Percentiles rank a stretch among this genome's conserved stretches.
Evolutionary conservation across 768 basidiomycete genomes (phyloP).

Genomic region (Fomitopsis pulvina): DNA sequence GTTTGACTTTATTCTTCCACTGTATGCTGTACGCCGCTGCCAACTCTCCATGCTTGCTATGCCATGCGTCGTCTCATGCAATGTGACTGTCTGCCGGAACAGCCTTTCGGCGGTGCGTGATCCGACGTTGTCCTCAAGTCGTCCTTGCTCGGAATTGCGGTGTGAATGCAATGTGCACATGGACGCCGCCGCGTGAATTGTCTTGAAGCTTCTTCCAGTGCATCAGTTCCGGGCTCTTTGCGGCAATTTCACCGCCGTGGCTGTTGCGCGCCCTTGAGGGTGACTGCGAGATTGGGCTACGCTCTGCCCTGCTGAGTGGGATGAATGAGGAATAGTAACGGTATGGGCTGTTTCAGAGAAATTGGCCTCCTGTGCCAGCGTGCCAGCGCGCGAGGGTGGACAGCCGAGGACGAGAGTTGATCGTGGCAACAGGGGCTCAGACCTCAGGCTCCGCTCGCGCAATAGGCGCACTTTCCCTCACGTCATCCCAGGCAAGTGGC

Average conservation of each 20-base stretch:
- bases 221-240: neutral
- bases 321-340: neutral
- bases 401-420: neutral
- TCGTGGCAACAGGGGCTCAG: neutral
- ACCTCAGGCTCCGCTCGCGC: conserved; percentile 1
- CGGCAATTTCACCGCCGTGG: conserved; percentile 4
- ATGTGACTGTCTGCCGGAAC: neutral
- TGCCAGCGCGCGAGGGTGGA: neutral
- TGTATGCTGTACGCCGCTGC: conserved; percentile 35
- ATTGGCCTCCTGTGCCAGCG: neutral
- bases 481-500: neutral
- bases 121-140: conserved; percentile 3
- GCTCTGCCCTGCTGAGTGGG: neutral
- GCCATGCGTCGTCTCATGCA: conserved; percentile 14
- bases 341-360: neutral
- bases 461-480: neutral
- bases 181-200: neutral
- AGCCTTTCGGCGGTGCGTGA: neutral
- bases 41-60: conserved; percentile 28
- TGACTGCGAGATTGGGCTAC: neutral
- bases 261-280: no score
- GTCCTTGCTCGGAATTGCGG: neutral
- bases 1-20: conserved; percentile 22
- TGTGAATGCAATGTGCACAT: neutral
- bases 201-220: neutral